These are phyloP conservation scores for Alnus glutinosa DNA, from an alignment of 306 rosid species.

Conservation along the genomic window DNA sequence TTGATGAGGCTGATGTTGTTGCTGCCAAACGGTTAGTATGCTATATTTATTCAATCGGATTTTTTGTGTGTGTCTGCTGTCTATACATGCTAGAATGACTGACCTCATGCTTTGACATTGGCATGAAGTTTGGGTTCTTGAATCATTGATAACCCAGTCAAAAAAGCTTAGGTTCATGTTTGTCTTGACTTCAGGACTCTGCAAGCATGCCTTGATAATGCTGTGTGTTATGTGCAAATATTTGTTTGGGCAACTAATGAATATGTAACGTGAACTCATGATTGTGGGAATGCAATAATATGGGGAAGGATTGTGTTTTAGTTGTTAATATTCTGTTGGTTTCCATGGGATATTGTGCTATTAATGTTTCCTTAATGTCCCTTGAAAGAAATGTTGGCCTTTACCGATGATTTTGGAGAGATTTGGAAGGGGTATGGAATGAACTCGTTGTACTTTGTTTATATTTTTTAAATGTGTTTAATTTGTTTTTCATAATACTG, in stretches of 20 bases:
- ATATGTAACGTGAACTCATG: neutral
- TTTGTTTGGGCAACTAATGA: neutral
- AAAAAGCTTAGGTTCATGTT: neutral
- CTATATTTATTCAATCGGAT: slow-evolving; percentile 1
- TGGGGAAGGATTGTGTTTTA: neutral
- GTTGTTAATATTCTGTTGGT: neutral
- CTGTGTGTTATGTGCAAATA: neutral
- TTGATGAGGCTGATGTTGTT: slow-evolving; percentile 90
- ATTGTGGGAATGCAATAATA: neutral
- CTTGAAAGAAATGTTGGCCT: no score
- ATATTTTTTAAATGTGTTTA: neutral
- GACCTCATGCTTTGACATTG: neutral
- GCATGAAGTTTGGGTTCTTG: neutral
- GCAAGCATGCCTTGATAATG: neutral
- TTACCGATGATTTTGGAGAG: neutral
- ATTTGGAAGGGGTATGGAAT: neutral
- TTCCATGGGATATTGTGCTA: neutral
- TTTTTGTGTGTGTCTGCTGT: slow-evolving; percentile 1
- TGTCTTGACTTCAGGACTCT: neutral
- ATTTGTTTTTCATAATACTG: neutral
- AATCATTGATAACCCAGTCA: neutral
- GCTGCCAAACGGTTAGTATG: slow-evolving; percentile 84
- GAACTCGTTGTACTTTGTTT: neutral
- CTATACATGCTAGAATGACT: slow-evolving; percentile 1
- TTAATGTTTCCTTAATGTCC: no score